phyloP scores from a whole-genome alignment of 495 filamentous ascomycete genomes.

The Saxophila tyrrhenica region DNA sequence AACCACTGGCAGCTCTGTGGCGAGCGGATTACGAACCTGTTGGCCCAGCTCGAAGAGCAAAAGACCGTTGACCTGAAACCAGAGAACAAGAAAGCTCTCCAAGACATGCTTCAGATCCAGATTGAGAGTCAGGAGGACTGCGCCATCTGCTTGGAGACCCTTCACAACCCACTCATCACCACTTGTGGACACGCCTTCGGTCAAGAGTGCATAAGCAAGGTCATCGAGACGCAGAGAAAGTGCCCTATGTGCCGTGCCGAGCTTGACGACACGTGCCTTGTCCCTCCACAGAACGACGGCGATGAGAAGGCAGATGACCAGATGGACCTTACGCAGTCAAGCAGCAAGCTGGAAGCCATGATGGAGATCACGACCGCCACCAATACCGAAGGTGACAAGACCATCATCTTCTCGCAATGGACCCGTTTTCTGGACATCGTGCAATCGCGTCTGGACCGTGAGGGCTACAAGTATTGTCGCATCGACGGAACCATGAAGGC shows the following conservation, averaged over 20 bases:
- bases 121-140: conserved; percentile 80
- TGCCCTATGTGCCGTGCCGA: conserved; percentile 82
- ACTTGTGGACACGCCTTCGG: conserved; percentile 80
- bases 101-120: conserved; percentile 63
- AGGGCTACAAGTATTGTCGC: conserved; percentile 54
- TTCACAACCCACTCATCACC: conserved; percentile 73
- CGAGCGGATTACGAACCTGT: conserved; percentile 59
- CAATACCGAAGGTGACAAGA: conserved; percentile 53
- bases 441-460: conserved; percentile 52
- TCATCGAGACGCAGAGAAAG: conserved; percentile 68
- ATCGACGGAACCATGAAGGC: conserved; percentile 77
- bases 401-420: conserved; percentile 90
- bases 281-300: conserved; percentile 47
- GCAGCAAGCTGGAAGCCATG: conserved; percentile 76
- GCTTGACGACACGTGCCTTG: conserved; percentile 46
- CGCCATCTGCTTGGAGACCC: conserved; percentile 64
- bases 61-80: conserved; percentile 59
- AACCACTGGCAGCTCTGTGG: conserved; percentile 76
- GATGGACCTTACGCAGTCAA: conserved; percentile 53
- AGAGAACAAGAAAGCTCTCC: conserved; percentile 62
- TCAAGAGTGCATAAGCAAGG: conserved; percentile 59
- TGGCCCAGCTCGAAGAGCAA: conserved; percentile 52
- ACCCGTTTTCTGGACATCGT: conserved; percentile 78
- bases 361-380: conserved; percentile 67
- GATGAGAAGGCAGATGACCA: conserved; percentile 33